Percentiles rank a stretch among this genome's conserved stretches.
Conservation (phyloP, 23 red algal species). For the Gracilaria vermiculophylla region DNA sequence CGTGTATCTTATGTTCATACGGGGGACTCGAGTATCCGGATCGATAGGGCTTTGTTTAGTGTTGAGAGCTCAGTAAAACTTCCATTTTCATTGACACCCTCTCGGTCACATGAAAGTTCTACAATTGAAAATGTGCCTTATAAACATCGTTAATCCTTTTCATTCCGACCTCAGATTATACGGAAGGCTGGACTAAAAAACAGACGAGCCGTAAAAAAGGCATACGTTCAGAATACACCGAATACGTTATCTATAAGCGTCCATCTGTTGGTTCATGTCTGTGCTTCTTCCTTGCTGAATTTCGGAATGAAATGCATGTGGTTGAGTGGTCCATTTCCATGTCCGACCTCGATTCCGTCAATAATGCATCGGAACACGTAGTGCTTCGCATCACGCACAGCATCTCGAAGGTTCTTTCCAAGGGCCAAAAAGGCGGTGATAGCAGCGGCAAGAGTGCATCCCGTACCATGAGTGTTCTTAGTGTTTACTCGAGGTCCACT, state of each 20-base stretch:
- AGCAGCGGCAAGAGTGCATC: constrained; percentile 89
- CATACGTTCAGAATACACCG: too few relatives aligned
- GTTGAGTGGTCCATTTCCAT: constrained; percentile 84
- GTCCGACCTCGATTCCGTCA: constrained; percentile 52
- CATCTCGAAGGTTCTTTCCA: constrained; percentile 50
- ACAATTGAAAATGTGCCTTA: too few relatives aligned
- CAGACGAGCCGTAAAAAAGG: too few relatives aligned
- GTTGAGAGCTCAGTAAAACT: background rate
- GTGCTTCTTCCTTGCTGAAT: background rate
- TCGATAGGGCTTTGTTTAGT: constrained; percentile 2
- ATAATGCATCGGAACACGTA: constrained; percentile 83
- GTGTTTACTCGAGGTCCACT: constrained; percentile 67
- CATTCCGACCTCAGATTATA: too few relatives aligned
- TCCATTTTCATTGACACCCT: background rate
- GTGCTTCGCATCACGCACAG: constrained; percentile 64
- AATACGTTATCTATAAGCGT: too few relatives aligned
- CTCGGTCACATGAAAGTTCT: background rate
- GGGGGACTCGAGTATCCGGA: background rate
- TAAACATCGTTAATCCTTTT: too few relatives aligned
- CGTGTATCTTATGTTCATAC: background rate
- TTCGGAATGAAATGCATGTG: constrained; percentile 56
- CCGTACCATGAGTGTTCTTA: constrained; percentile 91
- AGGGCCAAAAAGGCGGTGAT: constrained; percentile 80
- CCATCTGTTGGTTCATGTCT: background rate
- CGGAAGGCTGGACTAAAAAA: too few relatives aligned